phyloP scores from a whole-genome alignment of 345 rosid genomes.

The Combretum micranthum region DNA sequence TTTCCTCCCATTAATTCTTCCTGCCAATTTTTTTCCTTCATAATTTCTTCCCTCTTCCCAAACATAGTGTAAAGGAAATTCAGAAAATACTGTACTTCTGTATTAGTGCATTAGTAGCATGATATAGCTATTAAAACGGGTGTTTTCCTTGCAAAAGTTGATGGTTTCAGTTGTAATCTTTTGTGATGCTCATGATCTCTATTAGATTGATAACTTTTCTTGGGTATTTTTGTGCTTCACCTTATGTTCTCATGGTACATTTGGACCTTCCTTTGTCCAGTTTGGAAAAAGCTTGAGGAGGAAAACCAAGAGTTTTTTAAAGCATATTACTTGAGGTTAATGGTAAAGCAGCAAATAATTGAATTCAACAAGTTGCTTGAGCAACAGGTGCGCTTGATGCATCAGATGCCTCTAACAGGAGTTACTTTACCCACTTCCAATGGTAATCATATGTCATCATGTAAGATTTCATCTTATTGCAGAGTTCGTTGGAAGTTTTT shows the following conservation, averaged over 20 bases:
- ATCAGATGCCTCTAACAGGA: conserved; percentile 58
- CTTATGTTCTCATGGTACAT: background rate
- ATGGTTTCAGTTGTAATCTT: too few relatives aligned
- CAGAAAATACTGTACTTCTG: too few relatives aligned
- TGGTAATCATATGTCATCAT: conserved; percentile 64
- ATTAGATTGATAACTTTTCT: too few relatives aligned
- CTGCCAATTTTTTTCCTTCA: too few relatives aligned
- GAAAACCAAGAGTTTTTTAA: conserved; percentile 88
- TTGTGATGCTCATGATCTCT: too few relatives aligned
- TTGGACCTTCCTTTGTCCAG: conserved; percentile 20
- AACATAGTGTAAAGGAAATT: too few relatives aligned
- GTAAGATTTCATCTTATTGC: conserved; percentile 35
- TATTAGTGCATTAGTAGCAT: too few relatives aligned
- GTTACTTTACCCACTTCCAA: conserved; percentile 56
- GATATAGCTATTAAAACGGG: too few relatives aligned
- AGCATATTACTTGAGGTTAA: conserved; percentile 85
- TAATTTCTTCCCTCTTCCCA: too few relatives aligned
- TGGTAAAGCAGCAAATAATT: conserved; percentile 80
- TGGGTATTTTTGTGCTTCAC: too few relatives aligned
- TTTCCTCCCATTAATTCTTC: too few relatives aligned
- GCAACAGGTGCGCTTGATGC: conserved; percentile 82
- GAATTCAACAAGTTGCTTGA: conserved; percentile 95
- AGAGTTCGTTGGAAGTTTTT: background rate
- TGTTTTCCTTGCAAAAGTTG: too few relatives aligned
- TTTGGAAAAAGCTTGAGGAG: conserved; percentile 99